Evolutionary conservation across 75 land plant species (phyloP), one percentile per base, ranked within the genome.

Genomic region (Pseudotsuga menziesii): DNA sequence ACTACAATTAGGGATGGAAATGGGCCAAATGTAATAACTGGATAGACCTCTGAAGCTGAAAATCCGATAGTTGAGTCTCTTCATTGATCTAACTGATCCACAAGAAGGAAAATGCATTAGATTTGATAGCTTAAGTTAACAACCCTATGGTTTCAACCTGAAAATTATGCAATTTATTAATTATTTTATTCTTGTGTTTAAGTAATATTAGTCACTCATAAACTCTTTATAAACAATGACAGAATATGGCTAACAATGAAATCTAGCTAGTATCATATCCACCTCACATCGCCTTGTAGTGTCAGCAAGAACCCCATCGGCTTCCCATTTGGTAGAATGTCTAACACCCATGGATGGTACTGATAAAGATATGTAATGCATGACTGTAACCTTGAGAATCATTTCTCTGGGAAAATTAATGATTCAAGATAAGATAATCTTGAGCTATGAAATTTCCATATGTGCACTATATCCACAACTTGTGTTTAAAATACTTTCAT

Each of bases 331-430:
- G 97, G 94, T 62, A 96, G 83, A 71, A 96, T 85, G 56, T 89
- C 89, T 35, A 96, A 80, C 44, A 96, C 90, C 99, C 99, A 96
- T 41, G 99, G 99, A 78, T 96, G 99, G 48, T 97, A 93, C 82
- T 96, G 99, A 80, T 96, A 96, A 59, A 96, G 78, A 3, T 92
- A 90, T 35, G 99, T 90, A 3, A 93, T 91, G 76, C 86, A 70
- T 83, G 26, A 59, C 97, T 88, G 83, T 90, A 96, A 58, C 97
- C 99, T 92, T 93, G 91, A 0, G 99, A 89, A 86, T 93, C 99
- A 26, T 93, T 90, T 72, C 93, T 96, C 99, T 97, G 93, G 7
- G 97, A 84, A 77, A 91, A 96, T 2, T 64, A 29, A 16, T 32
- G 6, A 35, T 19, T 4, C 5, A 64, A 3, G 69, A 35, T 15